Evolutionary conservation across 345 rosid genomes (phyloP).

Genomic region (Aquilaria yunnanensis): DNA sequence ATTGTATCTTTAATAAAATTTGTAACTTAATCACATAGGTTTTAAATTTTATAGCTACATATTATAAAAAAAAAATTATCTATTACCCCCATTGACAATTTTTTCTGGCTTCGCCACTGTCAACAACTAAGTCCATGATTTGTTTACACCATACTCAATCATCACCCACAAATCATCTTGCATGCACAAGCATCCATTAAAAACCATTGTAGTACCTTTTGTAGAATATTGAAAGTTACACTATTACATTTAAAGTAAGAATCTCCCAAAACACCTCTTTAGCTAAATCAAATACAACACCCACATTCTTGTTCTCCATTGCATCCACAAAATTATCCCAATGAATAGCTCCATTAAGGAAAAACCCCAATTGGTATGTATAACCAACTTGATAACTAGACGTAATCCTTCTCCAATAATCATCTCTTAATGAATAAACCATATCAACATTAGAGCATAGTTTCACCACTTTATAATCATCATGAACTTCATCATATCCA

Average conservation of each 20-base stretch:
- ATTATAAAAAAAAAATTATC: too few relatives aligned
- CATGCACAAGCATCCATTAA: conserved; percentile 24
- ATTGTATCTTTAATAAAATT: too few relatives aligned
- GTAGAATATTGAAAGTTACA: conserved; percentile 24
- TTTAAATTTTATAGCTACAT: too few relatives aligned
- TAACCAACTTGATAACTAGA: conserved; percentile 9
- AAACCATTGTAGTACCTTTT: conserved; percentile 7
- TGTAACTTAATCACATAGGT: too few relatives aligned
- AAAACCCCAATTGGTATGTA: conserved; percentile 21
- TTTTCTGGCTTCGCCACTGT: too few relatives aligned
- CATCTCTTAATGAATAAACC: conserved; percentile 29
- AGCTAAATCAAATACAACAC: conserved; percentile 25
- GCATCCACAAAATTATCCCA: conserved; percentile 22
- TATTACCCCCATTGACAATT: too few relatives aligned
- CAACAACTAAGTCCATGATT: conserved; percentile 25
- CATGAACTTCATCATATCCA: conserved; percentile 22
- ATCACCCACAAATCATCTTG: conserved; percentile 40
- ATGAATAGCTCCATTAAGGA: conserved; percentile 27
- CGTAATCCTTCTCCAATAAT: conserved; percentile 21
- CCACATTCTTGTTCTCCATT: conserved; percentile 4
- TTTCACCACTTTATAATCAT: conserved; percentile 35
- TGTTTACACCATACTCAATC: conserved; percentile 25
- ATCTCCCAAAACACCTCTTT: conserved; percentile 30
- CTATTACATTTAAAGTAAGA: conserved; percentile 18
- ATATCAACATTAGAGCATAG: conserved; percentile 12